These are phyloP conservation scores for Cardamine occulta DNA, from an alignment of 345 rosid genomes.

Conservation along the genomic window DNA sequence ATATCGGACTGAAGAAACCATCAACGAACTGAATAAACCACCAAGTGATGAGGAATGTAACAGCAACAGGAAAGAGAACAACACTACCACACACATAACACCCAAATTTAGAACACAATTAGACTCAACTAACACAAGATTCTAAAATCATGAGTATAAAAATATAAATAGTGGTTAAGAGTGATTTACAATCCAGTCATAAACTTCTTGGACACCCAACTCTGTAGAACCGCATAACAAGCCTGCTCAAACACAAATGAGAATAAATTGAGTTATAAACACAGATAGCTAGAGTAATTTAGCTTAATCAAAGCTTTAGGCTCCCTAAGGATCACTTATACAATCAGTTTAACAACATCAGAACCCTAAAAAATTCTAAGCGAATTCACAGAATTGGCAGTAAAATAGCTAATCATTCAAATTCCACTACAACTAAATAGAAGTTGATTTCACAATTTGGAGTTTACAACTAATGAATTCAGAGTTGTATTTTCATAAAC, in stretches of 20 bases:
- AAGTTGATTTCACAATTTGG: neutral
- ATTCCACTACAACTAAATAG: neutral
- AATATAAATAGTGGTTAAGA: neutral
- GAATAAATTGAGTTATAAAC: neutral
- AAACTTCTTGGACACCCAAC: conserved; percentile 93
- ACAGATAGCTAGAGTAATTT: neutral
- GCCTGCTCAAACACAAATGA: conserved; percentile 57
- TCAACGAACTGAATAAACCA: conserved; percentile 88
- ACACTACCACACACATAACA: conserved; percentile 57
- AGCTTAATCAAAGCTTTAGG: neutral
- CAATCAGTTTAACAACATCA: neutral
- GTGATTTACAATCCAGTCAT: conserved; percentile 82
- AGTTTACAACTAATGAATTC: neutral
- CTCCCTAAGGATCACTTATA: neutral
- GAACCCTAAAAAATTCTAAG: neutral
- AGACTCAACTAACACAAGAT: neutral
- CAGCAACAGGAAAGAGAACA: conserved; percentile 85
- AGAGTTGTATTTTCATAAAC: neutral
- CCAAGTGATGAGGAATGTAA: conserved; percentile 82
- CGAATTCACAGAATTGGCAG: neutral
- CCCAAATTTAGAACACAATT: conserved; percentile 30
- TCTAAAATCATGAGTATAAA: neutral
- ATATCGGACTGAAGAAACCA: conserved; percentile 85
- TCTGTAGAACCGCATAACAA: conserved; percentile 79
- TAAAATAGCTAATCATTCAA: neutral